These are phyloP conservation scores for Sugiyamaella qingdaonensis DNA, from an alignment of 805 yeast genomes.

Conservation along the genomic window DNA sequence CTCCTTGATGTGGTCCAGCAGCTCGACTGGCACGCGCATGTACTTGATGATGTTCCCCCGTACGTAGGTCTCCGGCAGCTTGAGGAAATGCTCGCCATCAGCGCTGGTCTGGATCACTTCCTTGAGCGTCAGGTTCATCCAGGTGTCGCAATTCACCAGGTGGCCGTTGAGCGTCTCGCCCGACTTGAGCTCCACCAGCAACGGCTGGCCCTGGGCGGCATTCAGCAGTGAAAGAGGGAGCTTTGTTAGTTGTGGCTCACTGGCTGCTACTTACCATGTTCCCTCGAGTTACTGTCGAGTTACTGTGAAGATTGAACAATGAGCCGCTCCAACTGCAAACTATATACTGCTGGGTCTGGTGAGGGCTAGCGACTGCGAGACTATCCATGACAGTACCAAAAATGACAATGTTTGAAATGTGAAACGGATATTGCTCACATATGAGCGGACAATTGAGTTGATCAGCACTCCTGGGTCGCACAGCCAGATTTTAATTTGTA, in stretches of 20 bases:
- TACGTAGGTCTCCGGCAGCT: conserved; percentile 70
- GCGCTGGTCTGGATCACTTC: conserved; percentile 56
- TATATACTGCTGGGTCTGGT: too few species aligned
- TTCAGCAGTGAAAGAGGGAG: conserved; percentile 87
- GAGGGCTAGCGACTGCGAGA: too few species aligned
- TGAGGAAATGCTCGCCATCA: conserved; percentile 56
- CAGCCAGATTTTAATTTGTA: too few species aligned
- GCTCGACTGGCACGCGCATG: conserved; percentile 39
- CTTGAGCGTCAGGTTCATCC: conserved; percentile 88
- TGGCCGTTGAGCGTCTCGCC: conserved; percentile 88
- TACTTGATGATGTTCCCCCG: conserved; percentile 68
- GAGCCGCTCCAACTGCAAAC: too few species aligned
- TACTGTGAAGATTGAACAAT: too few species aligned
- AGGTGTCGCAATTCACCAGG: conserved; percentile 79
- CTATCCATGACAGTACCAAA: too few species aligned
- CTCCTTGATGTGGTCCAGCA: conserved; percentile 36
- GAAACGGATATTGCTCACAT: too few species aligned
- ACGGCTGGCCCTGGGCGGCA: conserved; percentile 83
- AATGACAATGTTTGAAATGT: too few species aligned
- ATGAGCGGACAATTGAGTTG: too few species aligned
- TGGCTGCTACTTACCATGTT: too few species aligned
- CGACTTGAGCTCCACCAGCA: conserved; percentile 83
- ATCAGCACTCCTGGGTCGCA: too few species aligned
- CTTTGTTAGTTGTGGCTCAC: conserved; percentile 36
- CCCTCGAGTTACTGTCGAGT: too few species aligned